Conservation (phyloP, 176 grass and related monocot species). For the Bolboschoenus planiculmis region DNA sequence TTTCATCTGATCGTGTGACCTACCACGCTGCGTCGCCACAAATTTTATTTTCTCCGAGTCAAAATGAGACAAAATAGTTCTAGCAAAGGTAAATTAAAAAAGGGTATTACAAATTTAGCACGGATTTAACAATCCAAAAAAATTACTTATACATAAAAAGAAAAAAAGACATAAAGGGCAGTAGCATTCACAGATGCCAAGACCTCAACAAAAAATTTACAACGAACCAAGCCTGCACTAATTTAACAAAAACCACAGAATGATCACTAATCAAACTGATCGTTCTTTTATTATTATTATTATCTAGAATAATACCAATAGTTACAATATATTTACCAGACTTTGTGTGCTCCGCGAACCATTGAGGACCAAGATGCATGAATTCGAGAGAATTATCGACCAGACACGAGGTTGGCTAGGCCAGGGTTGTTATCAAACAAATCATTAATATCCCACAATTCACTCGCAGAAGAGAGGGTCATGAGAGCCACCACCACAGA, state of each 20-base stretch:
- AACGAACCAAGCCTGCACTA: not conserved
- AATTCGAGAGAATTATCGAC: slow-evolving; percentile 32
- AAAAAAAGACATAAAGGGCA: not conserved
- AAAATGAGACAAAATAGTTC: not conserved
- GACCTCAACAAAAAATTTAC: not conserved
- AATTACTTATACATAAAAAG: not conserved
- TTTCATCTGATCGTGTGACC: no score
- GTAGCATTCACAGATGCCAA: not conserved
- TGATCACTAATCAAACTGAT: not conserved
- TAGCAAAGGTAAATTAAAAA: not conserved
- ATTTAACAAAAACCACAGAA: not conserved
- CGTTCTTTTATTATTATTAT: not conserved
- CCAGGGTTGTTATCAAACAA: slow-evolving; percentile 51
- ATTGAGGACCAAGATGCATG: slow-evolving; percentile 17
- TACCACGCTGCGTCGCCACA: no score
- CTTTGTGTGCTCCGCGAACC: not conserved
- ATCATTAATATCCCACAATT: slow-evolving; percentile 60
- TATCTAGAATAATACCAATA: not conserved
- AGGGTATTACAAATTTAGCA: not conserved
- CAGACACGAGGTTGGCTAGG: slow-evolving; percentile 61
- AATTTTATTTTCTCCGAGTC: no score
- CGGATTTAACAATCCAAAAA: not conserved
- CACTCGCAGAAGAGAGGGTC: slow-evolving; percentile 62
- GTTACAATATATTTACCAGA: not conserved
- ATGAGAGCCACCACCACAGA: slow-evolving; percentile 75